A percentile compares a stretch with the other conserved stretches of the same genome.
phyloP scores from a whole-genome alignment of 1,284 basidiomycete genomes.

The Earliella scabrosa region DNA sequence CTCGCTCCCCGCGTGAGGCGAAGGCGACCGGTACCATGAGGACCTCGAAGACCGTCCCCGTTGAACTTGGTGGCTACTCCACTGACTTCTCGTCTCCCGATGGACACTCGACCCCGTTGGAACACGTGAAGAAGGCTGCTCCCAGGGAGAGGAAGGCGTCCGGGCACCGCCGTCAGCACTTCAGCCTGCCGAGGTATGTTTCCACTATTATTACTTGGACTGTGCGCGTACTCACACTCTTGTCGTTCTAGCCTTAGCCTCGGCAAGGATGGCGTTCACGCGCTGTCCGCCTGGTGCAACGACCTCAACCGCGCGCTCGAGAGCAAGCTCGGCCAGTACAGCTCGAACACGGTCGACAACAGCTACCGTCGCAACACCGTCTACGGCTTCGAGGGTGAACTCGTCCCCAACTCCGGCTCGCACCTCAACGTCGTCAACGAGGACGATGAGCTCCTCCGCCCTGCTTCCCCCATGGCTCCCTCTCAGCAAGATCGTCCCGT shows the following conservation, averaged over 20 bases:
- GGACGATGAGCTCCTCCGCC: slow-evolving; percentile 38
- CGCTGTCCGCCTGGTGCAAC: slow-evolving; percentile 51
- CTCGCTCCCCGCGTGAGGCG: slow-evolving; percentile 42
- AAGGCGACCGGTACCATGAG: slow-evolving; percentile 37
- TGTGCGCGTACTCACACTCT: background rate
- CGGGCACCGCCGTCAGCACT: slow-evolving; percentile 59
- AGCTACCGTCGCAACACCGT: slow-evolving; percentile 51
- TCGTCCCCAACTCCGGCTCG: slow-evolving; percentile 28
- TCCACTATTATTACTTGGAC: background rate
- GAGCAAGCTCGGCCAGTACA: slow-evolving; percentile 42
- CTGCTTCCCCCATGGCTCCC: slow-evolving; percentile 21
- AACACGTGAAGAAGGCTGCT: slow-evolving; percentile 25
- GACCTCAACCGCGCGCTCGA: slow-evolving; percentile 55
- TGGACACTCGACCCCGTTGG: slow-evolving; percentile 60
- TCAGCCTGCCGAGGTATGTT: slow-evolving; percentile 65
- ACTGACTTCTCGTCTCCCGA: slow-evolving; percentile 58
- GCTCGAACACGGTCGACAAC: slow-evolving; percentile 42
- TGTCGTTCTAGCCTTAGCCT: slow-evolving; percentile 57
- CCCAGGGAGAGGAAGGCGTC: slow-evolving; percentile 48
- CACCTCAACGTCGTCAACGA: slow-evolving; percentile 45
- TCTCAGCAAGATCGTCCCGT: slow-evolving; percentile 25
- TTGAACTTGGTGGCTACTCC: slow-evolving; percentile 35
- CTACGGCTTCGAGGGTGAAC: slow-evolving; percentile 41
- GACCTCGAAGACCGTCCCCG: slow-evolving; percentile 27
- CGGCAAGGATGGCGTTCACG: slow-evolving; percentile 59